Evolutionary conservation across 306 rosid species (phyloP), one percentile per base, ranked within the genome.

Genomic region (Clitoria ternatea): DNA sequence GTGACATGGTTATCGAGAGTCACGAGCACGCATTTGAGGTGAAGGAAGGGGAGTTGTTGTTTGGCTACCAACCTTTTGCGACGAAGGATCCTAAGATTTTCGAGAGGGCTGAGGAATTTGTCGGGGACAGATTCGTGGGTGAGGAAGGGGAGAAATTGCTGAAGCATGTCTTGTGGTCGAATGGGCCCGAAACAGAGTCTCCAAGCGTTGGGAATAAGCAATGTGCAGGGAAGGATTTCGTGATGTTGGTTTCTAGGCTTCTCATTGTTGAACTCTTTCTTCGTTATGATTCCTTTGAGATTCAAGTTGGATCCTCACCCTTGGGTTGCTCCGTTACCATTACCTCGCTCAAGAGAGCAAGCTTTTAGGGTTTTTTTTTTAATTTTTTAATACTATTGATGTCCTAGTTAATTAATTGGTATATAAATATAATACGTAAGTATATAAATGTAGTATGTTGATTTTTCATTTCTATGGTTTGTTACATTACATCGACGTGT

Each of bases 61-160:
- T 91, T 52, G 99, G 99, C 18, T 94, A 56, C 71, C 97, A 94
- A 48, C 96, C 99, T 0, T 91, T 91, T 1, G 99, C 99, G 1
- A 94, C 99, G 1, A 87, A 82, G 72, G 99, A 94, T 44, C 95
- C 89, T 1, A 89, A 73, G 49, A 79, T 94, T 2, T 94, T 94
- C 42, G 88, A 84, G 0, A 36, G 83, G 8, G 52, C 96, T 0
- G 84, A 80, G 20, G 99, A 91, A 27, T 94, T 89, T 39, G 91
- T 94, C 0, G 79, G 91, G 4, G 95, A 89, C 37, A 77, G 99
- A 59, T 94, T 94, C 63, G 74, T 87, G 0, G 99, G 99, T 0
- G 92, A 84, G 11, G 96, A 84, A 17, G 99, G 98, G 0, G 98
- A 91, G 81, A 74, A 60, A 76, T 48, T 94, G 27, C 73, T 94